Evolutionary conservation across 1,284 basidiomycete genomes (phyloP), one percentile per base, ranked within the genome.

Genomic region (Ganoderma lingzhi): DNA sequence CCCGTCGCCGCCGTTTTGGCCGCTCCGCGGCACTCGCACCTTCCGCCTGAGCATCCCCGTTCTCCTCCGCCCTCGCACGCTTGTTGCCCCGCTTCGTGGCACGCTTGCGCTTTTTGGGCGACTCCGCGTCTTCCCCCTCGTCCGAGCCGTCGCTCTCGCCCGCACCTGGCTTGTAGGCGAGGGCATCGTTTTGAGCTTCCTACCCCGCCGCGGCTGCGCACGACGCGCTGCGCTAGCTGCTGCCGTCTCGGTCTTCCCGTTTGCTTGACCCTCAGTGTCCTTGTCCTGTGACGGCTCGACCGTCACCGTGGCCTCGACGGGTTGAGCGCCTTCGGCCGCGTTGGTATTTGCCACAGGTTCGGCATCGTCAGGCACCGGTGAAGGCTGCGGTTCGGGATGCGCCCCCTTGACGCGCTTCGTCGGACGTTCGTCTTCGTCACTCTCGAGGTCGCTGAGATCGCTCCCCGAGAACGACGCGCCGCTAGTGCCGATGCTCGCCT

Each of bases 91-190:
- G 48, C 56, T 65, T 65, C 3, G 23, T 28, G 9, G 14, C 32
- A 23, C 63, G 63, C 53, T 59, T 62, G 35, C 64, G 60, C 64
- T 69, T 68, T 58, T 63, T 62, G 14, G 23, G 28, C 6, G 3
- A 37, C 42, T 58, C 63, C 2, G 39, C 62, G 6, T 23, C 41
- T 2, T 55, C 51, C 23, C 35, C 67, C 35, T 65, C 66, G 14
- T 69, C 71, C n/a, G 77, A 76, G 2, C 78, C 79, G 28, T 78
- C 78, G 14, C 64, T 70, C 4, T 73, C 75, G 6, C 76, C 75
- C 56, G 77, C 75, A 1, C 75, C 77, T 19, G 84, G 85, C 64
- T 82, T 80, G 71, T 85, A 85, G n/a, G 82, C 82, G 45, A 78
- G 72, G 30, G 82, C 82, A 69, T 86, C 84, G 15, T 64, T 66